These are phyloP conservation scores for Talaromyces pinophilus DNA, from an alignment of 2,329 filamentous ascomycete genomes.

Conservation along the genomic window DNA sequence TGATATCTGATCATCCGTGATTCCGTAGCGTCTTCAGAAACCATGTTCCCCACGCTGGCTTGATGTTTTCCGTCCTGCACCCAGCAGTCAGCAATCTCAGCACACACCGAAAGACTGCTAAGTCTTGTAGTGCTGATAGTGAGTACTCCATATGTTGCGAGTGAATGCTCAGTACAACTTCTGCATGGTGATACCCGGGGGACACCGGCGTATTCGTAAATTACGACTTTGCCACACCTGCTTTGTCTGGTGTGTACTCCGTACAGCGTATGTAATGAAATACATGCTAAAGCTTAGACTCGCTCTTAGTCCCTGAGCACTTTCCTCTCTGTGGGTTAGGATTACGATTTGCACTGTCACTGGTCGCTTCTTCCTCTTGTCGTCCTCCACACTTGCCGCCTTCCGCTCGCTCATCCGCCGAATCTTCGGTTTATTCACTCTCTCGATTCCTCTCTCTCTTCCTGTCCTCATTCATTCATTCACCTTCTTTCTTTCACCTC, in stretches of 20 bases:
- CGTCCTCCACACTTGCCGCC: slow-evolving; percentile 14
- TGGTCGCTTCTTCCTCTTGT: slow-evolving; percentile 12
- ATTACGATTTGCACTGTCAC: slow-evolving; percentile 1
- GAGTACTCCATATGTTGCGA: not conserved
- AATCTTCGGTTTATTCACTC: slow-evolving; percentile 21
- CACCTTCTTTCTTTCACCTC: slow-evolving; percentile 25
- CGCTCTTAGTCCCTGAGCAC: slow-evolving; percentile 6
- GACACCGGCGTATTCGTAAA: slow-evolving; percentile 2
- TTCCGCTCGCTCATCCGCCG: slow-evolving; percentile 12
- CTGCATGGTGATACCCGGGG: not conserved
- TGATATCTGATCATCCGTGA: not conserved
- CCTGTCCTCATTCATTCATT: slow-evolving; percentile 8
- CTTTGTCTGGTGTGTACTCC: not conserved
- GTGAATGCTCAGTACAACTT: not conserved
- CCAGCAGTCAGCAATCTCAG: not conserved
- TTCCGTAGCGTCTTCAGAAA: not conserved
- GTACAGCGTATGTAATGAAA: not conserved
- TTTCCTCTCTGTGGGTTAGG: slow-evolving; percentile 1
- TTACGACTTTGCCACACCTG: not conserved
- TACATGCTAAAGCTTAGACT: slow-evolving; percentile 11
- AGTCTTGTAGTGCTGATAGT: not conserved
- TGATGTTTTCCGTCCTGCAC: not conserved
- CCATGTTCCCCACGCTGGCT: slow-evolving; percentile 8
- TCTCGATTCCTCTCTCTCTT: slow-evolving; percentile 17
- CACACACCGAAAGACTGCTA: not conserved